A percentile compares a stretch with the other conserved stretches of the same genome.
Conservation (phyloP, 2,329 filamentous ascomycete genomes). For the Stylonectria norvegica region DNA sequence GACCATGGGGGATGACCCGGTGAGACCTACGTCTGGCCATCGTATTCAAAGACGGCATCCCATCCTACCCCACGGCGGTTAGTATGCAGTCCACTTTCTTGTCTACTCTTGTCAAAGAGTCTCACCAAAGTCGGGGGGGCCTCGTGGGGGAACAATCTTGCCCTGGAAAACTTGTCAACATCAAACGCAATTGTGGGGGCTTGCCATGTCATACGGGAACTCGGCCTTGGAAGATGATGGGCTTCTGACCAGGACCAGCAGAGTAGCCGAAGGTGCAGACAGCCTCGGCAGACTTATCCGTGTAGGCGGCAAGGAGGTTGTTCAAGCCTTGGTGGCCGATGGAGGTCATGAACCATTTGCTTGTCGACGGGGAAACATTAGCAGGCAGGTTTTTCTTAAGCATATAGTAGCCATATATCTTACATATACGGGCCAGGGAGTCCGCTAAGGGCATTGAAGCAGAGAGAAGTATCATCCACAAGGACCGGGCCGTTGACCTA, state of each 20-base stretch:
- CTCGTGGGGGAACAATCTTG: constrained; percentile 80
- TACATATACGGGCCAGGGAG: constrained; percentile 96
- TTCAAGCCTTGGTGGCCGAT: constrained; percentile 84
- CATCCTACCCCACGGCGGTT: constrained; percentile 65
- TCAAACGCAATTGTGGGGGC: background rate
- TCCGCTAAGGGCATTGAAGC: constrained; percentile 87
- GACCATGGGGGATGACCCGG: background rate
- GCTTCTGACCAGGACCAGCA: constrained; percentile 76
- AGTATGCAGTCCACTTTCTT: too few relatives aligned
- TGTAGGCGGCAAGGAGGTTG: constrained; percentile 82
- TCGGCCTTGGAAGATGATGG: constrained; percentile 85
- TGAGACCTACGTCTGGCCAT: constrained; percentile 68
- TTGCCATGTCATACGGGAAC: constrained; percentile 59
- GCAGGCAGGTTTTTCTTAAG: background rate
- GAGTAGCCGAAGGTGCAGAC: constrained; percentile 96
- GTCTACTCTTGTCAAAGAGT: background rate
- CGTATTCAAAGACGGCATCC: constrained; percentile 94
- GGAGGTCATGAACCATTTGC: constrained; percentile 88
- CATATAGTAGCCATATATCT: constrained; percentile 30
- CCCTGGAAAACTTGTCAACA: constrained; percentile 40
- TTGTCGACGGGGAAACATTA: constrained; percentile 35
- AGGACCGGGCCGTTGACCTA: constrained; percentile 83
- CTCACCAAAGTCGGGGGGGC: constrained; percentile 78
- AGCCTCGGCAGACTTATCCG: constrained; percentile 87
- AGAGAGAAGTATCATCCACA: constrained; percentile 92